Conservation (phyloP, 78 protist species). For the Pirum gemmata region DNA sequence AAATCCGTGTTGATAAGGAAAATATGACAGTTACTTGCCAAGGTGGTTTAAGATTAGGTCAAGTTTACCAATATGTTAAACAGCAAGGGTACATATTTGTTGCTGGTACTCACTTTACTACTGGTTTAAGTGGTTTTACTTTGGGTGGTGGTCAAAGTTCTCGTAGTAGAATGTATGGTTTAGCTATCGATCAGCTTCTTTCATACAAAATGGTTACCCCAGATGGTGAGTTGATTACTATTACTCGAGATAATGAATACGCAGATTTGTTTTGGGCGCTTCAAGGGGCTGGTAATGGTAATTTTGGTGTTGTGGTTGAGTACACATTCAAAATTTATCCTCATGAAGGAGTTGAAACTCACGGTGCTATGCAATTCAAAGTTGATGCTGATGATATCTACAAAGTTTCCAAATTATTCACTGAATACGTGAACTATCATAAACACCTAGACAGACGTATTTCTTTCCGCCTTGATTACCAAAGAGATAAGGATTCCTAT, state of each 20-base stretch:
- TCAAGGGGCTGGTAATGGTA: neutral
- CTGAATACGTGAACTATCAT: neutral
- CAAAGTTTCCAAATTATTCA: neutral
- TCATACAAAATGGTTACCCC: neutral
- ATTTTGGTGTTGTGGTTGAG: neutral
- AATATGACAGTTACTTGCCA: neutral
- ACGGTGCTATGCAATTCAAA: neutral
- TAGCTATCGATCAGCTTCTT: neutral
- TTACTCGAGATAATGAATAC: neutral
- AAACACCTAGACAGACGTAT: neutral
- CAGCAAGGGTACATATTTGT: neutral
- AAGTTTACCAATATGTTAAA: neutral
- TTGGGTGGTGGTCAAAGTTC: neutral
- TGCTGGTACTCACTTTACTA: no score
- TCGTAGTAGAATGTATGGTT: neutral
- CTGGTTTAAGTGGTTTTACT: neutral
- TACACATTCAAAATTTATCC: neutral
- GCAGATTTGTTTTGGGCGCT: neutral
- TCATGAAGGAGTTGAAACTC: neutral
- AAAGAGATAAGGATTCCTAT: neutral
- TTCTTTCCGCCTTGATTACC: neutral
- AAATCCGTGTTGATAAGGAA: neutral
- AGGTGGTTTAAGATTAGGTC: neutral
- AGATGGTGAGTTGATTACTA: neutral
- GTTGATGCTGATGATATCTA: neutral